These are phyloP conservation scores for Sorghum bicolor DNA, from an alignment of 176 grass and related monocot genomes.

Conservation along the genomic window DNA sequence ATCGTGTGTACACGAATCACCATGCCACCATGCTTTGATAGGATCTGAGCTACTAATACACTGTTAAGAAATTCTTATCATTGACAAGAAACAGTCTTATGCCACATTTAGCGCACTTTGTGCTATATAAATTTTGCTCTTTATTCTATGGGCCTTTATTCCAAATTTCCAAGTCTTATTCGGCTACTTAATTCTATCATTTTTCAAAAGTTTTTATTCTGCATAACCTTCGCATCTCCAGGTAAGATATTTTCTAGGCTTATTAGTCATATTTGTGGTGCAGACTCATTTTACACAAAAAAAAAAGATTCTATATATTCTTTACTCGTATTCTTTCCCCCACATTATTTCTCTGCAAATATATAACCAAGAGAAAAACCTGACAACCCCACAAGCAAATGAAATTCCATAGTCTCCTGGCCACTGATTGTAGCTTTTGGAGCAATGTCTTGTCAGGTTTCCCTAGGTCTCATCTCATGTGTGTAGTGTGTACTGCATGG, in stretches of 20 bases:
- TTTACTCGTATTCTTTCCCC: neutral
- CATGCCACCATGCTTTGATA: neutral
- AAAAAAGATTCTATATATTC: neutral
- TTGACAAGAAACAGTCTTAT: slow-evolving; percentile 10
- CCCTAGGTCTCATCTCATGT: slow-evolving; percentile 14
- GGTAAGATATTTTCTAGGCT: slow-evolving; percentile 25
- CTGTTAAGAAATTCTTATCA: slow-evolving; percentile 21
- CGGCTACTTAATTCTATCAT: neutral
- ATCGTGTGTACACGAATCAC: slow-evolving; percentile 7
- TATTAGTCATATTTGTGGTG: slow-evolving; percentile 13
- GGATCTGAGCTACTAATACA: slow-evolving; percentile 34
- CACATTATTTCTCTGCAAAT: neutral
- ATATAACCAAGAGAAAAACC: neutral
- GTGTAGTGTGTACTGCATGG: slow-evolving; percentile 19
- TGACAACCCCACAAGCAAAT: neutral
- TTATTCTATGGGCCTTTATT: slow-evolving; percentile 42
- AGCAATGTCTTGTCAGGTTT: slow-evolving; percentile 18
- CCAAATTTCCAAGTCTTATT: slow-evolving; percentile 34
- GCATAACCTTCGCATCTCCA: slow-evolving; percentile 30
- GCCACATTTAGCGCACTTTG: slow-evolving; percentile 3
- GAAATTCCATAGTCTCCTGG: slow-evolving; percentile 6
- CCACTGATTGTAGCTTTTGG: slow-evolving; percentile 25
- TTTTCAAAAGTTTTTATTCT: slow-evolving; percentile 25
- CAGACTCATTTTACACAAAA: neutral
- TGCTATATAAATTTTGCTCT: slow-evolving; percentile 21